Base-by-base conservation (phyloP, 176 grass and related monocot genomes). In the Chrysopogon serrulatus region DNA sequence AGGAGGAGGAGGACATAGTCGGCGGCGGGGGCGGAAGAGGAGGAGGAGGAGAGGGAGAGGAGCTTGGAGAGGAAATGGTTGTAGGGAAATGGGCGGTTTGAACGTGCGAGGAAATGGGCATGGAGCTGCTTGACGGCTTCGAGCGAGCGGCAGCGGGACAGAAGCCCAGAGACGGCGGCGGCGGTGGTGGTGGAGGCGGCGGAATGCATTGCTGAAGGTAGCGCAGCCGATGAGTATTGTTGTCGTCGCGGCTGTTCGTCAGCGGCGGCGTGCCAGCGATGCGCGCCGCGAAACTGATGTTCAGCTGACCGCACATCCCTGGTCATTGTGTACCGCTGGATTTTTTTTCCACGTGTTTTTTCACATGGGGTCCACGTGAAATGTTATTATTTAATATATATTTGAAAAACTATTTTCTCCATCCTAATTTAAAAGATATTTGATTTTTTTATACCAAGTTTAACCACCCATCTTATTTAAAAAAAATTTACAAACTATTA, bases 21-120 rank as follows among this genome's bases (percentile, higher is more conserved):
- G 78, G 59, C 6, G 45, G 17, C 7, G 70, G 16, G 1, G n/a
- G 71, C 0, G 48, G 69, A 5, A 37, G 49, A 2, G 35, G 78
- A 24, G 31, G 16, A 11, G 26, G 45, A 31, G 42, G 43, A 28
- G 76, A 88, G 36, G 59, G 67, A 84, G 87, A 84, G 75, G 45
- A 84, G 87, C 59, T 74, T 88, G 59, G 87, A 88, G 67, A 88
- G 87, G 68, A 88, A 88, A 31, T 84, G 75, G 68, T 88, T 88
- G 75, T 88, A 88, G 15, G 87, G 87, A 32, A 88, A 88, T 28
- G 81, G 68, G 6, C 26, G 0, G 42, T 34, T 5, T 57, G 43
- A 18, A 54, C 19, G 17, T 14, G 34, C 8, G 57, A 84, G 86
- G 33, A 88, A 18, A 28, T 74, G 81, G 35, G 75, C 76, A 18